Percentiles rank a stretch among this genome's conserved stretches.
phyloP scores from a whole-genome alignment of 805 yeast genomes.

The Starmerella scarabaei region DNA sequence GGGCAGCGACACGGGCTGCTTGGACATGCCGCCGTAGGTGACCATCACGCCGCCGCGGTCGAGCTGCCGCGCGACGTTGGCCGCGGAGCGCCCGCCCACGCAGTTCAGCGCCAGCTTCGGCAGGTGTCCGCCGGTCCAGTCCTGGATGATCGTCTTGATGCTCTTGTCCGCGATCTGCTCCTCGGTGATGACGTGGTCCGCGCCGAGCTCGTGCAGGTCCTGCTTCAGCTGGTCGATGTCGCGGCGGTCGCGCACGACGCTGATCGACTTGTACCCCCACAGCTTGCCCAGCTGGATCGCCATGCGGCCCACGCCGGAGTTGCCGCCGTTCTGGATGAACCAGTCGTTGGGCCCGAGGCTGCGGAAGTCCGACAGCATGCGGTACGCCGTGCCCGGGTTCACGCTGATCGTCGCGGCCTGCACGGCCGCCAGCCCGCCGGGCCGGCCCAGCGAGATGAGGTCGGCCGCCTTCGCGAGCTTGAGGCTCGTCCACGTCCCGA shows the following conservation, averaged over 20 bases:
- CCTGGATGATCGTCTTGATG: conserved; percentile 44
- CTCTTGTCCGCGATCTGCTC: conserved; percentile 61
- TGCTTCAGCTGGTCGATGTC: conserved; percentile 49
- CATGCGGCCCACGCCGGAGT: conserved; percentile 84
- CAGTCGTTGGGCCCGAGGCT: conserved; percentile 57
- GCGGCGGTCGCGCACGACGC: conserved; percentile 78
- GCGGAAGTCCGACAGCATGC: conserved; percentile 63
- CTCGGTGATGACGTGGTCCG: conserved; percentile 82
- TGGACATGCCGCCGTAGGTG: conserved; percentile 96
- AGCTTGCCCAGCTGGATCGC: conserved; percentile 77
- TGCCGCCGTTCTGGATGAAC: conserved; percentile 94
- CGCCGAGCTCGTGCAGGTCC: conserved; percentile 56
- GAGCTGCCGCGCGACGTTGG: conserved; percentile 73
- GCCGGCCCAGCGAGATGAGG: conserved; percentile 45
- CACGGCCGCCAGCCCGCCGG: conserved; percentile 27
- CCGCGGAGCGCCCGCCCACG: conserved; percentile 80
- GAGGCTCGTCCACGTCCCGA: conserved; percentile 91
- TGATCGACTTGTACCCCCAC: conserved; percentile 69
- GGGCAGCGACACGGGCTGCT: conserved; percentile 86
- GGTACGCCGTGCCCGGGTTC: conserved; percentile 85
- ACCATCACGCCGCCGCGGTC: conserved; percentile 61
- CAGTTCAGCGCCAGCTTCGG: conserved; percentile 78
- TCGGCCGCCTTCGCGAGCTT: conserved; percentile 42
- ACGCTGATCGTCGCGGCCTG: conserved; percentile 80
- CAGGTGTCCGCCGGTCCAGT: conserved; percentile 32